Evolutionary conservation across 257 asterid genomes (phyloP).

Genomic region (Solanum sitiens): DNA sequence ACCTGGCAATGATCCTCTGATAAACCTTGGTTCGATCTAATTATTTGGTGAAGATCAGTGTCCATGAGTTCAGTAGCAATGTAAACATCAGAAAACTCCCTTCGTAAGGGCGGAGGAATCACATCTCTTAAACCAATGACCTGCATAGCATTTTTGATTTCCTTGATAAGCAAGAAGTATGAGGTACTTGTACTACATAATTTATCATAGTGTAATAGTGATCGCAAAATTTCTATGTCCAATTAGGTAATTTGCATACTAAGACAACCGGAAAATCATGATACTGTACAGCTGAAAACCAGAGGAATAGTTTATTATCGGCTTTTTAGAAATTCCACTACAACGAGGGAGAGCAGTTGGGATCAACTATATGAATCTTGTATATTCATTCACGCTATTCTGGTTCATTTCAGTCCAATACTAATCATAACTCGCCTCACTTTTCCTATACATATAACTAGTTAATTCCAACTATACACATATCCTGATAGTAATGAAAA

Average conservation of each 20-base stretch:
- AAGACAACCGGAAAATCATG: neutral
- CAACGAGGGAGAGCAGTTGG: neutral
- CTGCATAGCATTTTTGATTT: constrained; percentile 22
- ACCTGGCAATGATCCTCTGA: constrained; percentile 98
- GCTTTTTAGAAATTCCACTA: neutral
- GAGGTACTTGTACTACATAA: neutral
- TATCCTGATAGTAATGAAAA: neutral
- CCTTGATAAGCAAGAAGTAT: neutral
- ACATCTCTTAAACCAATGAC: constrained; percentile 70
- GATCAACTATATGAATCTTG: neutral
- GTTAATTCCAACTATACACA: neutral
- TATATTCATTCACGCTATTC: neutral
- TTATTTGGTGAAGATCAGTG: constrained; percentile 97
- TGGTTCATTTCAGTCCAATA: neutral
- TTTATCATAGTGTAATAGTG: too few relatives aligned
- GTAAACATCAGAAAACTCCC: constrained; percentile 81
- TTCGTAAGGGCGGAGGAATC: constrained; percentile 86
- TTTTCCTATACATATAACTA: neutral
- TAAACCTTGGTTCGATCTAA: constrained; percentile 82
- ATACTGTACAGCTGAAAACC: neutral
- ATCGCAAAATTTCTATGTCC: too few relatives aligned
- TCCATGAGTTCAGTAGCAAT: constrained; percentile 81
- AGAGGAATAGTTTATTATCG: neutral
- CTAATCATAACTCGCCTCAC: neutral
- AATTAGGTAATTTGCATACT: neutral